These are phyloP conservation scores for Aspergillus heteromorphus DNA, from an alignment of 495 filamentous ascomycete species.

Conservation along the genomic window DNA sequence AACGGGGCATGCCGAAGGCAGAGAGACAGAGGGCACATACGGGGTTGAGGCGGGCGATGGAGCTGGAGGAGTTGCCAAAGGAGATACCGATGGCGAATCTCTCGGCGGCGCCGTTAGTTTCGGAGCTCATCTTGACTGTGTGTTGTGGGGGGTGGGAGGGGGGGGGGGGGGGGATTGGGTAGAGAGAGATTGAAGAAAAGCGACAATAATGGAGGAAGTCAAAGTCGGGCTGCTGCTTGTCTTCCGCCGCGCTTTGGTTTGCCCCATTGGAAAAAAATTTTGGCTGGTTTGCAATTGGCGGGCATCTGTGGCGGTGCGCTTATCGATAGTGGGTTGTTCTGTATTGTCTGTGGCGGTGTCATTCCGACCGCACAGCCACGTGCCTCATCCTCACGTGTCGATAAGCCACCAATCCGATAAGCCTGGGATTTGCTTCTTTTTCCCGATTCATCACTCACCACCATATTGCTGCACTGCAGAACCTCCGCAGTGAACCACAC, in stretches of 20 bases:
- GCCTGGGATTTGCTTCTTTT: slow-evolving; percentile 4
- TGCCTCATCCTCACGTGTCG: slow-evolving; percentile 16
- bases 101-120: slow-evolving; percentile 44
- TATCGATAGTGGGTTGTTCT: slow-evolving; percentile 38
- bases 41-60: slow-evolving; percentile 77
- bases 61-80: slow-evolving; percentile 97
- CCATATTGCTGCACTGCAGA: neutral
- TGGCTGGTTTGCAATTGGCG: slow-evolving; percentile 19
- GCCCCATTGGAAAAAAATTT: slow-evolving; percentile 21
- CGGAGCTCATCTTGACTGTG: slow-evolving; percentile 50
- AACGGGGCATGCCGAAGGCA: neutral
- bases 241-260: slow-evolving; percentile 4
- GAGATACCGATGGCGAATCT: slow-evolving; percentile 87
- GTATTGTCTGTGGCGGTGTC: slow-evolving; percentile 34
- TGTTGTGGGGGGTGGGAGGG: slow-evolving; percentile 15
- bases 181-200: slow-evolving; percentile 1
- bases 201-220: slow-evolving; percentile 18
- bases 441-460: neutral
- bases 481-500: neutral
- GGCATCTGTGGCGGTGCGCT: slow-evolving; percentile 30
- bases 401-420: slow-evolving; percentile 14
- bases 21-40: slow-evolving; percentile 34
- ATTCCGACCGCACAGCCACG: neutral
- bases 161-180: slow-evolving; percentile 13
- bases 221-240: slow-evolving; percentile 28